Conservation (phyloP, 2,329 filamentous ascomycete species). For the Bipolaris cookei region DNA sequence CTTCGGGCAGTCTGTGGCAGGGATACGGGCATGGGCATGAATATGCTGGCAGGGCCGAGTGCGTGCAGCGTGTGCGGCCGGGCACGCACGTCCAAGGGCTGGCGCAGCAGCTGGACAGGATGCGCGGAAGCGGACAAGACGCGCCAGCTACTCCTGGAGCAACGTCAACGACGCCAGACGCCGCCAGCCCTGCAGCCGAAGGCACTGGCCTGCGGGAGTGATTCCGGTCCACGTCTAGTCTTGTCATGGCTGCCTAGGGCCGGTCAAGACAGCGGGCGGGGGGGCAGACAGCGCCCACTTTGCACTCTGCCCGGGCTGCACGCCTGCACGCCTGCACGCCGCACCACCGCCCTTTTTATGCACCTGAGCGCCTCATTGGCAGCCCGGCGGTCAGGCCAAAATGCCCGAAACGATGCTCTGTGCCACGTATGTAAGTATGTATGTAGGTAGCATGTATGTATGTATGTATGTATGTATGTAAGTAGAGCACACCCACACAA, state of each 20-base stretch:
- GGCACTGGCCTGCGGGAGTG: constrained; percentile 25
- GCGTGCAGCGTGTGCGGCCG: not conserved
- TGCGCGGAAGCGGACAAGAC: constrained; percentile 40
- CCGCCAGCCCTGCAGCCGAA: constrained; percentile 24
- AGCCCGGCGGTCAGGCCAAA: constrained; percentile 11
- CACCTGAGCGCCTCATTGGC: constrained; percentile 12
- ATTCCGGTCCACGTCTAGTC: constrained; percentile 27
- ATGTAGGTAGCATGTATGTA: not conserved
- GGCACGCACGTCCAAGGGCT: not conserved
- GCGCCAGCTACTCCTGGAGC: constrained; percentile 12
- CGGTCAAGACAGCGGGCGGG: constrained; percentile 4
- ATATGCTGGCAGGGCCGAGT: not conserved
- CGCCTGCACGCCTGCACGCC: too few relatives aligned
- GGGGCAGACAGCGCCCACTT: constrained; percentile 5
- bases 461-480: not conserved
- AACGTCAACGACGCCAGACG: constrained; percentile 11
- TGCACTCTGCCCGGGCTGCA: not conserved
- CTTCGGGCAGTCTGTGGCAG: not conserved
- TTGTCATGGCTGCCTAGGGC: constrained; percentile 6
- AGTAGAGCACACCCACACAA: too few relatives aligned
- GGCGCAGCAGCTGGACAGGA: constrained; percentile 28
- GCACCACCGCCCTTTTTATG: not conserved
- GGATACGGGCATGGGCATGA: not conserved
- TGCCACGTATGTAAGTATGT: constrained; percentile 5
- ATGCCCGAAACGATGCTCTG: constrained; percentile 19